phyloP scores from a whole-genome alignment of 345 rosid genomes.

The Populus ilicifolia region DNA sequence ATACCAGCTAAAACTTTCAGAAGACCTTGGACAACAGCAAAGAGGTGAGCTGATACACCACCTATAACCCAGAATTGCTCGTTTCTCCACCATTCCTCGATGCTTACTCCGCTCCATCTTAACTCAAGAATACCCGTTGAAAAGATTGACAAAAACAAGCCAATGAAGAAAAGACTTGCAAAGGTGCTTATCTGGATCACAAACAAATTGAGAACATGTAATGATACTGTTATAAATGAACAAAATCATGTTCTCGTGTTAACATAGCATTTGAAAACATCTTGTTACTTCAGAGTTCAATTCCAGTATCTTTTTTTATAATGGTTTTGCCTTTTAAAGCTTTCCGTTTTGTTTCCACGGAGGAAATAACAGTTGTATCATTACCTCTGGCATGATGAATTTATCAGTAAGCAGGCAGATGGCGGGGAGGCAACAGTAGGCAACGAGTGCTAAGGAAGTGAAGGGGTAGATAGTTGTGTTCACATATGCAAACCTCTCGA shows the following conservation, averaged over 20 bases:
- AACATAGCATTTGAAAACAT: not conserved
- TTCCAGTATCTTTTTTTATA: not conserved
- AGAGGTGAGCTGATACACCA: conserved; percentile 90
- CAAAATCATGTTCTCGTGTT: not conserved
- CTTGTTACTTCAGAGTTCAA: not conserved
- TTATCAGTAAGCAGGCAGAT: conserved; percentile 91
- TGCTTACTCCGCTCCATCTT: conserved; percentile 98
- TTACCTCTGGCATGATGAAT: conserved; percentile 97
- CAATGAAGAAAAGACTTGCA: conserved; percentile 89
- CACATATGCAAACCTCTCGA: conserved; percentile 80
- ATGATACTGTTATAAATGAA: not conserved
- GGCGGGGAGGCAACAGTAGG: conserved; percentile 88
- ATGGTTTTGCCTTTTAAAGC: not conserved
- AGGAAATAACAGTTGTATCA: not conserved
- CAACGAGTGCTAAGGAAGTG: conserved; percentile 87
- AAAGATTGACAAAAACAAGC: conserved; percentile 73
- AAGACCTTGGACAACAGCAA: conserved; percentile 86
- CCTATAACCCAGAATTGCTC: conserved; percentile 99
- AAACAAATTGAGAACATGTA: conserved; percentile 5
- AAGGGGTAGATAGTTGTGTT: conserved; percentile 96
- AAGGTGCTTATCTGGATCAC: conserved; percentile 75
- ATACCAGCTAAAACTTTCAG: conserved; percentile 83
- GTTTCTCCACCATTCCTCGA: conserved; percentile 98
- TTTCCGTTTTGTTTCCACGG: not conserved
- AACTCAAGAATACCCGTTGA: conserved; percentile 83